These are phyloP conservation scores for Conticribra weissflogii DNA, from an alignment of 108 stramenopile genomes.

Conservation along the genomic window DNA sequence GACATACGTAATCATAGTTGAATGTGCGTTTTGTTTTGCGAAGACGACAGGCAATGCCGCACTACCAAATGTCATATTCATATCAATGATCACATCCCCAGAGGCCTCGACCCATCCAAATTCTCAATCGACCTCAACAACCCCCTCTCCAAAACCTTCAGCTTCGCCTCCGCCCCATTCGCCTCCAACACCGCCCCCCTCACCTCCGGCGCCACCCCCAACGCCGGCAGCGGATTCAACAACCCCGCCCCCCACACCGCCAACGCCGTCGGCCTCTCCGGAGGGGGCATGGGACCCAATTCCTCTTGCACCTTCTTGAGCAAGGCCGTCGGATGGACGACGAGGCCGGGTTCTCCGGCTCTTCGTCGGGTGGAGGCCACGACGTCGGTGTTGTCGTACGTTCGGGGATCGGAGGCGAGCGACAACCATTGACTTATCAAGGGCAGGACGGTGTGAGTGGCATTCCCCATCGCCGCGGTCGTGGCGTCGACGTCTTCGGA, in stretches of 20 bases:
- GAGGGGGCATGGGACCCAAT: conserved; percentile 48
- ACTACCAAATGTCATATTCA: no score
- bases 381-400: conserved; percentile 62
- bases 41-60: no score
- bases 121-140: conserved; percentile 60
- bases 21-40: no score
- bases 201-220: conserved; percentile 64
- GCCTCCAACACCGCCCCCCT: conserved; percentile 64
- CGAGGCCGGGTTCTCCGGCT: conserved; percentile 51
- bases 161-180: conserved; percentile 33
- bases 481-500: conserved; percentile 17
- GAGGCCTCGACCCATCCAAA: conserved; percentile 52
- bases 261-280: conserved; percentile 41
- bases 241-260: conserved; percentile 65
- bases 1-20: no score
- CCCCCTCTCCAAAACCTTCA: conserved; percentile 57
- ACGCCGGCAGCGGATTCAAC: conserved; percentile 66
- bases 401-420: conserved; percentile 54
- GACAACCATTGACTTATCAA: conserved; percentile 55
- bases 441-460: conserved; percentile 29
- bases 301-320: conserved; percentile 43
- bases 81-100: conserved; percentile 38
- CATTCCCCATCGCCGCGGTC: conserved; percentile 24
- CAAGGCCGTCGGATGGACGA: conserved; percentile 49
- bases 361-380: conserved; percentile 51